Evolutionary conservation across 805 yeast genomes (phyloP).

Genomic region (Hanseniaspora lindneri): DNA sequence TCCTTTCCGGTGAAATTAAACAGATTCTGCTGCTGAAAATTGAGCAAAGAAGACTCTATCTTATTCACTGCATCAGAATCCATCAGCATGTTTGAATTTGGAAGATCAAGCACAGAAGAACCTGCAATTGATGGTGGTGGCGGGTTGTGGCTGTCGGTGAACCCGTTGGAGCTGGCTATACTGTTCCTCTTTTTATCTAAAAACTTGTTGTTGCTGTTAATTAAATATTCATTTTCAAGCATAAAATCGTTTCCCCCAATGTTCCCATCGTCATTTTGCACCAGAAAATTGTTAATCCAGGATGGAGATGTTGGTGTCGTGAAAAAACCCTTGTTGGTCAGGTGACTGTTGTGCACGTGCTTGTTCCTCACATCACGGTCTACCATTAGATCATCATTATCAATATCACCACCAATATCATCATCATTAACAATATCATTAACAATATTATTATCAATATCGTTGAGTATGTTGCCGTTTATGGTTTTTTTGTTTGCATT

Average conservation of each 20-base stretch:
- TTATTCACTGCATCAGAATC: conserved; percentile 10
- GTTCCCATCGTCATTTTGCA: background rate
- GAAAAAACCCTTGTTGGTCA: conserved; percentile 14
- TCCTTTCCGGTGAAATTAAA: background rate
- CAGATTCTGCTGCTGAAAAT: conserved; percentile 2
- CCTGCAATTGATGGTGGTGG: conserved; percentile 15
- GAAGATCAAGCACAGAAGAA: conserved; percentile 6
- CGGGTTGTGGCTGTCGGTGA: conserved; percentile 11
- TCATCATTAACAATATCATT: conserved; percentile 1
- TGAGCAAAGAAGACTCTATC: conserved; percentile 10
- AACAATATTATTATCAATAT: background rate
- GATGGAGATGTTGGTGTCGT: conserved; percentile 17
- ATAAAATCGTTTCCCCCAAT: background rate
- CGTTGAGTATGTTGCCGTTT: conserved; percentile 3
- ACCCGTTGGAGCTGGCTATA: conserved; percentile 7
- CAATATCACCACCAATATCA: background rate
- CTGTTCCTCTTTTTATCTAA: conserved; percentile 5
- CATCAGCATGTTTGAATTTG: conserved; percentile 9
- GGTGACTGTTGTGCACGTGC: background rate
- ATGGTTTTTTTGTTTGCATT: background rate
- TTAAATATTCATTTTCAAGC: background rate
- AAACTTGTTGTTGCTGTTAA: background rate
- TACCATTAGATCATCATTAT: background rate
- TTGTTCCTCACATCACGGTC: no score
- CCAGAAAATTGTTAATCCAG: conserved; percentile 16